Evolutionary conservation across 2,329 filamentous ascomycete species (phyloP), one percentile per base, ranked within the genome.

Genomic region (Ophiostoma perfectum): DNA sequence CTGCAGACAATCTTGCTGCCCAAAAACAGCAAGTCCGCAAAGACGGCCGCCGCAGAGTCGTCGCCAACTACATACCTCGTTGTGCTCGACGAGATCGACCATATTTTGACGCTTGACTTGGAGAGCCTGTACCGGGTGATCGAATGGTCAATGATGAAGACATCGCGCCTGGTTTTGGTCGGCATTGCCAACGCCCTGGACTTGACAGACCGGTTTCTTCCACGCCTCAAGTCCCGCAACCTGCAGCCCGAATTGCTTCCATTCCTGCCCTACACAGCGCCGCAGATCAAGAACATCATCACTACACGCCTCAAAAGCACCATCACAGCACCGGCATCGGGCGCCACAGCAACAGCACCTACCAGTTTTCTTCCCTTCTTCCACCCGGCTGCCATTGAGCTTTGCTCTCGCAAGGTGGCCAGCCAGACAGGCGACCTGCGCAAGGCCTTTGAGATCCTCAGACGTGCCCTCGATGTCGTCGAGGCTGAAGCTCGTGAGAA

Each of bases 171-270:
- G 5, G 82, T 95, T 47, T 82, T 99, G 18, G 86, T 99, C 65
- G 95, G 95, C 64, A 97, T 99, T 75, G 95, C 95, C 73, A 99
- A 99, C 75, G 95, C 95, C 4, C 83, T 99, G 67, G 95, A 99
- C 76, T 82, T 99, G 68, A 99, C 95, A 0, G 95, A 98, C 76
- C 91, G 95, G 9, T 97, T 97, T 74, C 84, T 99, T 27, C 95
- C 95, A 65, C 90, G 94, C 66, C 86, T 99, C 71, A 98, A 98
- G 81, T 88, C 93, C 27, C 91, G 93, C 74, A 96, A 96, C 74
- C 82, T 99, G 71, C 96, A 93, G 80, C 95, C 95, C 2, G 88
- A 91, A 64, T 84, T 98, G 2, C 85, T 99, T 1, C 91, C 94
- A 0, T 98, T 99, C 76, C 84, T 97, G 72, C 95, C 95, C 0